These are phyloP conservation scores for Mycena sanguinolenta DNA, from an alignment of 768 basidiomycete genomes.

Conservation along the genomic window DNA sequence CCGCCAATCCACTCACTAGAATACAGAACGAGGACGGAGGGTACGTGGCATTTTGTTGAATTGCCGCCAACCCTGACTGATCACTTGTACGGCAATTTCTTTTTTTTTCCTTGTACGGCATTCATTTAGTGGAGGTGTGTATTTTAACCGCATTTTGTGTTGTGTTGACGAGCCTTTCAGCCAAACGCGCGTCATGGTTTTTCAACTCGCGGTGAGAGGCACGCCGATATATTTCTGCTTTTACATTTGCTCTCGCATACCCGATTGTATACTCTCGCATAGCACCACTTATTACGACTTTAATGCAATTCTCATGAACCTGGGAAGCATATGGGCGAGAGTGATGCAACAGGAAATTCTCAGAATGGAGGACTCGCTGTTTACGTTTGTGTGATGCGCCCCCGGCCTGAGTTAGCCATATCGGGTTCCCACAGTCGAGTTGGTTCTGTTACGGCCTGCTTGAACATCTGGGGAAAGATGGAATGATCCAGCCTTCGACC, in stretches of 20 bases:
- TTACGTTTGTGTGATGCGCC: conserved; percentile 10
- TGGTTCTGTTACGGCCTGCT: not conserved
- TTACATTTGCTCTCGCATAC: conserved; percentile 40
- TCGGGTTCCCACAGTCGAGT: not conserved
- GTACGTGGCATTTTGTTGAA: conserved; percentile 56
- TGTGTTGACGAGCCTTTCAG: conserved; percentile 53
- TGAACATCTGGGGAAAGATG: conserved; percentile 19
- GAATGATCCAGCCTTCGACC: conserved; percentile 6
- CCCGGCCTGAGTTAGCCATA: not conserved
- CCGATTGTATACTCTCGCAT: conserved; percentile 44
- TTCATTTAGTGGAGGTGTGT: conserved; percentile 54
- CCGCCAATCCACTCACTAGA: conserved; percentile 75
- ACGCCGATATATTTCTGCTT: conserved; percentile 32
- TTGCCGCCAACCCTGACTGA: conserved; percentile 39
- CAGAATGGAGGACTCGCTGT: conserved; percentile 16
- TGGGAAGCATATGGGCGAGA: conserved; percentile 23
- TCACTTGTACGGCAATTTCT: conserved; percentile 40
- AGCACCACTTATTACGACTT: conserved; percentile 35
- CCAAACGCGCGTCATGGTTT: conserved; percentile 95
- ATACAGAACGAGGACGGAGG: conserved; percentile 86
- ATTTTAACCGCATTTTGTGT: conserved; percentile 37
- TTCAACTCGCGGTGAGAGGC: conserved; percentile 81
- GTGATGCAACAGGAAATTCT: conserved; percentile 22
- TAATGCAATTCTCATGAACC: conserved; percentile 35
- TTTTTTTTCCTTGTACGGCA: conserved; percentile 10